A percentile compares a stretch with the other conserved stretches of the same genome.
Evolutionary conservation across 345 rosid species (phyloP).

Genomic region (Eucalyptus victrix): DNA sequence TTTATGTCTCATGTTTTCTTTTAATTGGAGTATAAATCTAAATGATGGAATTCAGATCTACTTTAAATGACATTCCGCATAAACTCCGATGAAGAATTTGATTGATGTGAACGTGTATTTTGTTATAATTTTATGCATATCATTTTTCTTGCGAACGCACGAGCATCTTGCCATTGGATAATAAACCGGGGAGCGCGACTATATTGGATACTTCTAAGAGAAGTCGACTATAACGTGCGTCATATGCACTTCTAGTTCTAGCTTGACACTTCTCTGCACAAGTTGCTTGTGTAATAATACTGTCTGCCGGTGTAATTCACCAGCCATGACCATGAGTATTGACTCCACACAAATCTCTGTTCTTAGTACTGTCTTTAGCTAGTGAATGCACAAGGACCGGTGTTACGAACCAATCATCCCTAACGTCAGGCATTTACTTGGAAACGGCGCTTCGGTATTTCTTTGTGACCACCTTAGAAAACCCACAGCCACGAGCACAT

Average conservation of each 20-base stretch:
- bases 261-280: not conserved
- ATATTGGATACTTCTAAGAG: not conserved
- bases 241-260: not conserved
- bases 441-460: no score
- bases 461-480: no score
- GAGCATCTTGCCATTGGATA: not conserved
- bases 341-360: not conserved
- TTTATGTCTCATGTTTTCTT: not conserved
- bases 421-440: no score
- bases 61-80: not conserved
- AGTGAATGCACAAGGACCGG: no score
- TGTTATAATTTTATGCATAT: not conserved
- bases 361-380: not conserved
- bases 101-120: not conserved
- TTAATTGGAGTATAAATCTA: not conserved
- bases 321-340: not conserved
- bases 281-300: not conserved
- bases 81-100: not conserved
- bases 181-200: not conserved
- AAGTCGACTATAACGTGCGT: not conserved
- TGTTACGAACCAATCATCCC: rapidly evolving
- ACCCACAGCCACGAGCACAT: no score
- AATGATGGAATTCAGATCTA: not conserved
- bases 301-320: not conserved
- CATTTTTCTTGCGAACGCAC: not conserved